Percentiles rank a stretch among this genome's conserved stretches.
Conservation (phyloP, 2,329 filamentous ascomycete species). For the Clonostachys sp. region DNA sequence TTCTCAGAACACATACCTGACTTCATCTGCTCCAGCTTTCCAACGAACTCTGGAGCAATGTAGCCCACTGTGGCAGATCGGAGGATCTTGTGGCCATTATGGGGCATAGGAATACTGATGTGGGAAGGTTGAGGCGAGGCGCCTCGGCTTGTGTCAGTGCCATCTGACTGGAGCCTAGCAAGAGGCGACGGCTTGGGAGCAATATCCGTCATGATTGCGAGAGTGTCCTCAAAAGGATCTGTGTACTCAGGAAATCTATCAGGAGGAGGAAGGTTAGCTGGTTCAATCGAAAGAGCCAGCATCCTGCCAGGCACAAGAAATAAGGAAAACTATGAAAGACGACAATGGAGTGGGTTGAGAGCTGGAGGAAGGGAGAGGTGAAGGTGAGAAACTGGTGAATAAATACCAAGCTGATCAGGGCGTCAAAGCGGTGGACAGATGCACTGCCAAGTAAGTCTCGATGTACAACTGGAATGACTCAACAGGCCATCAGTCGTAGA, state of each 20-base stretch:
- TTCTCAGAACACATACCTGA: slow-evolving; percentile 45
- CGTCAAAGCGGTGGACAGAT: too few species aligned
- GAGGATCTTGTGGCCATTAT: slow-evolving; percentile 67
- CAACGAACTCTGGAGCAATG: slow-evolving; percentile 88
- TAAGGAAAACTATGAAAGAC: too few species aligned
- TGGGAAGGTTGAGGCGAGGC: slow-evolving; percentile 89
- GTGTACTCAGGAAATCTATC: slow-evolving; percentile 41
- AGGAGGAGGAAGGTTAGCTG: slow-evolving; percentile 29
- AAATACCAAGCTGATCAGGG: neutral
- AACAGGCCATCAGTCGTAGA: too few species aligned
- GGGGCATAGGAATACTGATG: slow-evolving; percentile 62
- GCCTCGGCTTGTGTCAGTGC: slow-evolving; percentile 45
- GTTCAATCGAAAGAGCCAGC: slow-evolving; percentile 28
- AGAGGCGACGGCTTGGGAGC: slow-evolving; percentile 32
- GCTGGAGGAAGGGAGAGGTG: too few species aligned
- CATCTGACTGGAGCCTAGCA: slow-evolving; percentile 29
- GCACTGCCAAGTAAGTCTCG: too few species aligned
- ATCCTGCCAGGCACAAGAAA: slow-evolving; percentile 12
- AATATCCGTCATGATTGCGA: slow-evolving; percentile 20
- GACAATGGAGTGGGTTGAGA: too few species aligned
- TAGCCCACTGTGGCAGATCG: slow-evolving; percentile 92
- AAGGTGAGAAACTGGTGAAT: neutral
- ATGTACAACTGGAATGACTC: too few species aligned
- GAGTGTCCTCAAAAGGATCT: slow-evolving; percentile 27
- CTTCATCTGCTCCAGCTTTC: slow-evolving; percentile 88